phyloP scores from a whole-genome alignment of 176 grass and related monocot genomes.

The Oryza nivara region DNA sequence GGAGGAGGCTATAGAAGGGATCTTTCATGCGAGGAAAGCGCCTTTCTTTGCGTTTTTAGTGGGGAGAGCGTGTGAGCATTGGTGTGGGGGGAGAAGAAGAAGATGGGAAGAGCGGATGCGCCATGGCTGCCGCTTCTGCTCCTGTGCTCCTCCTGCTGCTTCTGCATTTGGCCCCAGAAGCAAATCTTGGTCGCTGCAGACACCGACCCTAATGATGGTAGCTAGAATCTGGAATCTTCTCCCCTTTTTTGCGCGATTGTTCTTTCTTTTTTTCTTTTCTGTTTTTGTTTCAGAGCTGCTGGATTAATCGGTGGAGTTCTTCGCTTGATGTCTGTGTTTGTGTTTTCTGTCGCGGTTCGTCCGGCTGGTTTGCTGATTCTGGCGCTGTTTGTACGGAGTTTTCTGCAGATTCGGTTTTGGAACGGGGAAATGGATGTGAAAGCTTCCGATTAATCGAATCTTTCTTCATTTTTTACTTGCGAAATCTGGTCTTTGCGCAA shows the following conservation, averaged over 20 bases:
- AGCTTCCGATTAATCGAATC: conserved; percentile 12
- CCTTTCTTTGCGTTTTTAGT: conserved; percentile 17
- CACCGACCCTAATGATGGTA: conserved; percentile 55
- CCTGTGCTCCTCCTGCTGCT: conserved; percentile 21
- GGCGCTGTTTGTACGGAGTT: not conserved
- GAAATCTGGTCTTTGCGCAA: conserved; percentile 15
- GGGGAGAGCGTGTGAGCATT: conserved; percentile 2
- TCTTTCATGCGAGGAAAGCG: not conserved
- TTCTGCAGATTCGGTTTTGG: conserved; percentile 27
- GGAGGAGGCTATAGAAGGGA: not conserved
- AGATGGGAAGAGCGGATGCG: conserved; percentile 25
- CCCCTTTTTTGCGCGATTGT: not conserved
- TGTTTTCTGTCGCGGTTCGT: not conserved
- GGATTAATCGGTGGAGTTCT: not conserved
- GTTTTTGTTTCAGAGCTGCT: not conserved
- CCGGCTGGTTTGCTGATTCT: not conserved
- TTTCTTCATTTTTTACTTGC: not conserved
- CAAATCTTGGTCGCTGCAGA: conserved; percentile 53
- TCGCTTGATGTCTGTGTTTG: not conserved
- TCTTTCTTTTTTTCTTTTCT: not conserved
- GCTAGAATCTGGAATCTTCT: not conserved
- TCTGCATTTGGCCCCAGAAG: conserved; percentile 34
- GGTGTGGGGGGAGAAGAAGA: not conserved
- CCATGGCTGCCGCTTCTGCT: conserved; percentile 25
- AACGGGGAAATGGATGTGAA: not conserved